phyloP scores from a whole-genome alignment of 106 monocot genomes.

The Acorus gramineus region DNA sequence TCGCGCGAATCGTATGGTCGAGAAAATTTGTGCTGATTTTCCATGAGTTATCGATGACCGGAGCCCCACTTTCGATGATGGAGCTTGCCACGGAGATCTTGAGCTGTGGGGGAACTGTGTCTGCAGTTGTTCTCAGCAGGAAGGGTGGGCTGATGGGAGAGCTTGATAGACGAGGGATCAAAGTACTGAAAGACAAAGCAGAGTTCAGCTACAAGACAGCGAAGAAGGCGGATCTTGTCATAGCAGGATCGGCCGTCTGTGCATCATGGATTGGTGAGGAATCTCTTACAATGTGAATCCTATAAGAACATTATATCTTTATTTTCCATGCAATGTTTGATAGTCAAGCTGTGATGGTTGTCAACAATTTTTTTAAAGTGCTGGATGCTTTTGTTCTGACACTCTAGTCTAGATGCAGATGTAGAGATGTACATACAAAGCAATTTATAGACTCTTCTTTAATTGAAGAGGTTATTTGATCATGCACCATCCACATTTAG shows the following conservation, averaged over 20 bases:
- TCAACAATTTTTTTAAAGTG: too few relatives aligned
- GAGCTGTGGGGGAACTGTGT: slow-evolving; percentile 74
- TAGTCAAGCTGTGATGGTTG: too few relatives aligned
- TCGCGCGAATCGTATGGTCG: slow-evolving; percentile 56
- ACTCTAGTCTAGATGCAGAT: too few relatives aligned
- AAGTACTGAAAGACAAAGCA: slow-evolving; percentile 54
- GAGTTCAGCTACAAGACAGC: slow-evolving; percentile 67
- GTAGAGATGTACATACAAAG: too few relatives aligned
- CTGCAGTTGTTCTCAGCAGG: slow-evolving; percentile 61
- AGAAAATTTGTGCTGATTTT: slow-evolving; percentile 67
- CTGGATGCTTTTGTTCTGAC: too few relatives aligned
- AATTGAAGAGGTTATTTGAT: too few relatives aligned
- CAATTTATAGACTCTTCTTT: too few relatives aligned
- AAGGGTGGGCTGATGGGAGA: slow-evolving; percentile 79
- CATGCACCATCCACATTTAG: too few relatives aligned
- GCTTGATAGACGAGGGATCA: slow-evolving; percentile 66
- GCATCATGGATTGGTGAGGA: slow-evolving; percentile 87
- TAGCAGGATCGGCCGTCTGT: slow-evolving; percentile 92
- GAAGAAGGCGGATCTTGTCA: slow-evolving; percentile 62
- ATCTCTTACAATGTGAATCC: background rate
- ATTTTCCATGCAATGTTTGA: background rate
- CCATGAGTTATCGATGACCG: slow-evolving; percentile 96
- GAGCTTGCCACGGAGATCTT: slow-evolving; percentile 79
- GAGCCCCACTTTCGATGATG: slow-evolving; percentile 94
- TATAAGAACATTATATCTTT: background rate